phyloP scores from a whole-genome alignment of 192 early-diverging fungal genomes.

The Geranomyces variabilis region DNA sequence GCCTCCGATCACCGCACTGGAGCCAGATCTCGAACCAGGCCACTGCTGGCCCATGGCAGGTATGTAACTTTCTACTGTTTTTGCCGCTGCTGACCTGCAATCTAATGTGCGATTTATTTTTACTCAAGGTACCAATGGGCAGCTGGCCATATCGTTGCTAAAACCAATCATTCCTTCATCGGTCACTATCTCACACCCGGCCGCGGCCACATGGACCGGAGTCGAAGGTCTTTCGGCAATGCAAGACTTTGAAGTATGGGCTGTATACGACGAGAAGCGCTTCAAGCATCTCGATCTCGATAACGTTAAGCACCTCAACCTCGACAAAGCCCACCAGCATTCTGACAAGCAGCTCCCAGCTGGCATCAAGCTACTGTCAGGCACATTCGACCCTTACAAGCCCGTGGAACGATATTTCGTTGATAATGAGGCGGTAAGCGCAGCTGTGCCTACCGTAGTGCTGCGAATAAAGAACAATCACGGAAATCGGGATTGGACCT shows the following conservation, averaged over 20 bases:
- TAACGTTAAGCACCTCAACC: background rate
- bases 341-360: constrained; percentile 7
- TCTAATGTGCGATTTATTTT: too few species aligned
- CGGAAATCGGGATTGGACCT: constrained; percentile 45
- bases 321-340: constrained; percentile 17
- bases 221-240: constrained; percentile 21
- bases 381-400: background rate
- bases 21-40: constrained; percentile 18
- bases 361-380: constrained; percentile 25
- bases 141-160: constrained; percentile 32
- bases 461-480: constrained; percentile 38
- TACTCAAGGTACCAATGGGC: constrained; percentile 36
- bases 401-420: constrained; percentile 14
- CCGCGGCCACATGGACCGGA: background rate
- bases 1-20: background rate
- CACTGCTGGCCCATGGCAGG: constrained; percentile 46
- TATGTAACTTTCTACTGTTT: constrained; percentile 7
- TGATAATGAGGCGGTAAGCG: background rate
- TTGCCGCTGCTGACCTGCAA: background rate
- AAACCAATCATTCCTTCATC: constrained; percentile 37
- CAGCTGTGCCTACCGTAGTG: constrained; percentile 21
- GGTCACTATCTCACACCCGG: constrained; percentile 41
- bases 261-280: constrained; percentile 22
- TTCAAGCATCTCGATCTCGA: constrained; percentile 26
- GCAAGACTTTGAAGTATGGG: constrained; percentile 45